phyloP scores from a whole-genome alignment of 2,329 filamentous ascomycete genomes.

The Fusarium succisae region DNA sequence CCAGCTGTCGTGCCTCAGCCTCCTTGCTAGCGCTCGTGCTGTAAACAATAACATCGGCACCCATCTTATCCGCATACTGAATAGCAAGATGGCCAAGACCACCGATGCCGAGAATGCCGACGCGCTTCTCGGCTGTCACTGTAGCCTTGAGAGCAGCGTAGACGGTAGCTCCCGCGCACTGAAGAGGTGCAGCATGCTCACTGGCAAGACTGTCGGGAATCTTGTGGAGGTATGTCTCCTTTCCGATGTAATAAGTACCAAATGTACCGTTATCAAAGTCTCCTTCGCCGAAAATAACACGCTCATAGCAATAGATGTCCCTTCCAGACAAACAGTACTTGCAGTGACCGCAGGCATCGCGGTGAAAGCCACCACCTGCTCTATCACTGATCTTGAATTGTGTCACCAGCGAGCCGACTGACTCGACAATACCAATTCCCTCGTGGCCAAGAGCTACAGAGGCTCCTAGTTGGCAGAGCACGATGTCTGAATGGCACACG shows the following conservation, averaged over 20 bases:
- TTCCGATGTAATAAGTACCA: conserved; percentile 1
- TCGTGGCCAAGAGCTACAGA: conserved; percentile 5
- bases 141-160: conserved; percentile 11
- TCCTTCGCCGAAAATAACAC: background rate
- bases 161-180: conserved; percentile 3
- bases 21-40: conserved; percentile 14
- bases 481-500: conserved; percentile 5
- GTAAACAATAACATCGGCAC: background rate
- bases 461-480: background rate
- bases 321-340: background rate
- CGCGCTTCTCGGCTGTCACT: background rate
- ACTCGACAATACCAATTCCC: background rate
- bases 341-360: background rate
- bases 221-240: conserved; percentile 6
- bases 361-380: conserved; percentile 6
- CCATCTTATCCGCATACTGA: conserved; percentile 11
- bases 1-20: background rate
- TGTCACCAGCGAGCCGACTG: background rate
- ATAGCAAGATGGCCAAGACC: conserved; percentile 4
- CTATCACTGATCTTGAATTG: conserved; percentile 4
- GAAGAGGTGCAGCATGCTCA: conserved; percentile 11
- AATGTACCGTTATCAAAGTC: conserved; percentile 3
- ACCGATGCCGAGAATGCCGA: conserved; percentile 6
- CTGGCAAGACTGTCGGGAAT: background rate
- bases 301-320: conserved; percentile 5